Evolutionary conservation across 352 stramenopile species (phyloP), one percentile per base, ranked within the genome.

Genomic region (Globisporangium iwayamae): DNA sequence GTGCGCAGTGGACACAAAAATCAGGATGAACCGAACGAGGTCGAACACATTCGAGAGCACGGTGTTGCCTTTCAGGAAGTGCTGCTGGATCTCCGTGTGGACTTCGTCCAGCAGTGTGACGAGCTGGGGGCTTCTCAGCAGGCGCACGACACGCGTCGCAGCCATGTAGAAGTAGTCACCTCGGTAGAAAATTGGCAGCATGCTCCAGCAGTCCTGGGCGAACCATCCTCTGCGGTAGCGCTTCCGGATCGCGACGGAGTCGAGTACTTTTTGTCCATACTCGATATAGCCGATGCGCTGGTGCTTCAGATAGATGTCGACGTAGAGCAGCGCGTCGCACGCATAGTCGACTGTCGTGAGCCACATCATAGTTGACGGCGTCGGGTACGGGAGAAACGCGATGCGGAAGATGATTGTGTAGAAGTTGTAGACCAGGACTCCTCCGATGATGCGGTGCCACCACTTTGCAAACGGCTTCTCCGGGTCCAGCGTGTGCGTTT

Each of bases 351-450:
- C 51, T 6, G 50, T 57, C 6, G 74, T 82, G 14, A 83, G 48
- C 62, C 58, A 72, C 0, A 30, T 18, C 70, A 81, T 72, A 0
- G 64, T 70, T 10, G 3, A 46, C 0, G 43, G 20, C 6, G 58
- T 57, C 0, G 76, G 78, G 41, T 77, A 68, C 25, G 70, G 71
- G 3, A 83, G 52, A 45, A 85, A 85, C 34, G 75, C 75, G 18
- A 85, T 50, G 10, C 78, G 78, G 62, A 81, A 87, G 4, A 79
- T 63, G 39, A 85, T 76, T 14, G 62, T 36, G 69, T 79, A 82
- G 41, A 85, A 85, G 54, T 85, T 85, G 62, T 83, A 85, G 4
- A 80, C 66, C 30, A 90, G 62, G 38, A 90, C 77, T 10, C 65
- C 52, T 1, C 71, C 72, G 34, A 87, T 76, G n/a, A 65, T 38